Percentiles rank a stretch among this genome's conserved stretches.
phyloP scores from a whole-genome alignment of 495 filamentous ascomycete genomes.

The Aspergillus sclerotioniger region DNA sequence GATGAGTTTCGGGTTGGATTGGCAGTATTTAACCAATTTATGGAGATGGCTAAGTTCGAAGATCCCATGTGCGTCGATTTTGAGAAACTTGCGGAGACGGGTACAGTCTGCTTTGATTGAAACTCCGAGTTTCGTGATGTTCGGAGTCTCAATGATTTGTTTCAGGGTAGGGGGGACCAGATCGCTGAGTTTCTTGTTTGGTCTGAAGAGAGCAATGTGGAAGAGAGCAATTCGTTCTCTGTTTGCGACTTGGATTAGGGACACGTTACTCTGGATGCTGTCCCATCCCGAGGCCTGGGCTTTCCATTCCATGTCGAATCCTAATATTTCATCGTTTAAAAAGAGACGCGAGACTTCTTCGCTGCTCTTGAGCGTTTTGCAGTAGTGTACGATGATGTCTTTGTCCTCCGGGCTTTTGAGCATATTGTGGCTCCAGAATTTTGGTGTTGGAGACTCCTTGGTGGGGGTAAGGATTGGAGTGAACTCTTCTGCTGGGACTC shows the following conservation, averaged over 20 bases:
- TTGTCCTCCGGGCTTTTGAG: slow-evolving; percentile 54
- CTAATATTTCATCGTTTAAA: slow-evolving; percentile 63
- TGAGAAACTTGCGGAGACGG: slow-evolving; percentile 63
- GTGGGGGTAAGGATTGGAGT: neutral
- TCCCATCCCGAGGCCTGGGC: slow-evolving; percentile 41
- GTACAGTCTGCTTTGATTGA: slow-evolving; percentile 70
- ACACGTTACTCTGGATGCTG: slow-evolving; percentile 63
- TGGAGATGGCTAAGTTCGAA: slow-evolving; percentile 81
- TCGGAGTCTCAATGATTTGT: slow-evolving; percentile 65
- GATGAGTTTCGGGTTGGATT: slow-evolving; percentile 49
- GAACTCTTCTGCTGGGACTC: slow-evolving; percentile 1
- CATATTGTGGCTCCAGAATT: slow-evolving; percentile 65
- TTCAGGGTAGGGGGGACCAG: slow-evolving; percentile 69
- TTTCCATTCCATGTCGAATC: slow-evolving; percentile 87
- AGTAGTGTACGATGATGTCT: slow-evolving; percentile 70
- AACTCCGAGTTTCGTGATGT: slow-evolving; percentile 77
- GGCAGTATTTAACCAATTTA: slow-evolving; percentile 65
- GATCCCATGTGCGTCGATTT: slow-evolving; percentile 59
- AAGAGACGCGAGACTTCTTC: slow-evolving; percentile 69
- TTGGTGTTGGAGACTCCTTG: slow-evolving; percentile 11
- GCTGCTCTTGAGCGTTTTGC: slow-evolving; percentile 59
- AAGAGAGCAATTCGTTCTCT: slow-evolving; percentile 77
- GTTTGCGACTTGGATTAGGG: slow-evolving; percentile 77
- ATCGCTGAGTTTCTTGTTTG: slow-evolving; percentile 40
- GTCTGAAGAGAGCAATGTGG: slow-evolving; percentile 65